These are phyloP conservation scores for Wickerhamomyces sp. DNA, from an alignment of 1,139 yeast genomes.

Conservation along the genomic window DNA sequence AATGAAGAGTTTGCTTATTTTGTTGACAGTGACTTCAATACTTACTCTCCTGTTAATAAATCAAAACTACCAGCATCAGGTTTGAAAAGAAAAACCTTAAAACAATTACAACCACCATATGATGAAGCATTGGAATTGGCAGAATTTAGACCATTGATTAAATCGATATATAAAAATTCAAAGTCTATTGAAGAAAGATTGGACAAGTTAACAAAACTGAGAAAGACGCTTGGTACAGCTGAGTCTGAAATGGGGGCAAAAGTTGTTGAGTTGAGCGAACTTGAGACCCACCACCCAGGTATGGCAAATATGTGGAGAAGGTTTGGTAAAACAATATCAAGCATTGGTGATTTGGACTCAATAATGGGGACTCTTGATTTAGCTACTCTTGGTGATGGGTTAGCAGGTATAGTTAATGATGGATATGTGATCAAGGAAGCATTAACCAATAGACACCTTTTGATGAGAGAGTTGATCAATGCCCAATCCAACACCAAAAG, in stretches of 20 bases:
- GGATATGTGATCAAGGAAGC: slow-evolving; percentile 90
- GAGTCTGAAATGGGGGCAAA: slow-evolving; percentile 64
- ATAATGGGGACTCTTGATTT: slow-evolving; percentile 69
- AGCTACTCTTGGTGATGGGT: slow-evolving; percentile 75
- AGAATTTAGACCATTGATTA: slow-evolving; percentile 79
- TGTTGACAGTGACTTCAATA: slow-evolving; percentile 81
- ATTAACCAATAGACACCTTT: slow-evolving; percentile 81
- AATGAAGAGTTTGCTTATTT: slow-evolving; percentile 89
- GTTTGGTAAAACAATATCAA: slow-evolving; percentile 60
- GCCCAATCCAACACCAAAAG: slow-evolving; percentile 72
- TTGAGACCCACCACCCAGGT: slow-evolving; percentile 54
- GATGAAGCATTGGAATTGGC: slow-evolving; percentile 82
- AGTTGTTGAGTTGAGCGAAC: slow-evolving; percentile 42
- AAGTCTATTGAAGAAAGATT: slow-evolving; percentile 53
- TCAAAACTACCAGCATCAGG: slow-evolving; percentile 71
- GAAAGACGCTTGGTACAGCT: slow-evolving; percentile 52
- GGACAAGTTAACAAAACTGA: slow-evolving; percentile 49
- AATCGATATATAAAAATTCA: slow-evolving; percentile 61
- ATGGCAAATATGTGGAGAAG: slow-evolving; percentile 83
- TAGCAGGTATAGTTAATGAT: slow-evolving; percentile 61
- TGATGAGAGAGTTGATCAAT: slow-evolving; percentile 81
- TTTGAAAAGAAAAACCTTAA: slow-evolving; percentile 77
- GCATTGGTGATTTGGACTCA: slow-evolving; percentile 73
- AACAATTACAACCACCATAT: slow-evolving; percentile 87
- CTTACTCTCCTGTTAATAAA: slow-evolving; percentile 58